These are phyloP conservation scores for Haematococcus sp. DNA, from an alignment of 139 green algal genomes.

Conservation along the genomic window DNA sequence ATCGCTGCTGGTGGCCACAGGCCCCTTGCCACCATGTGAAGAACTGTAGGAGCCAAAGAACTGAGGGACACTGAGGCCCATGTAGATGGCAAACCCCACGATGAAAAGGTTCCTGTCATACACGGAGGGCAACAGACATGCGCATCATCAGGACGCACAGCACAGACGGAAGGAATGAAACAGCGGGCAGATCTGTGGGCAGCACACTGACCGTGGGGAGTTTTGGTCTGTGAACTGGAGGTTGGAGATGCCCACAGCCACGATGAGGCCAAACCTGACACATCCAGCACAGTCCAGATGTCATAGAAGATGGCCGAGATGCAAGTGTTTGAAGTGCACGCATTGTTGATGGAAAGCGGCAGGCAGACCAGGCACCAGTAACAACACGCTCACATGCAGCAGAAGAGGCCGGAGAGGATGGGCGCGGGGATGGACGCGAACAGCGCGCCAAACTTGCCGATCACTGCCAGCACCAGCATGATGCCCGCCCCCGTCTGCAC, in stretches of 20 bases:
- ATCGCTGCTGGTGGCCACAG: too few relatives aligned
- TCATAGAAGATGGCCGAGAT: too few relatives aligned
- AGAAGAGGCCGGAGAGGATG: slow-evolving; percentile 66
- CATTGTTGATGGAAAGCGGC: too few relatives aligned
- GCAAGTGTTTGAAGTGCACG: too few relatives aligned
- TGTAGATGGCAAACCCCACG: slow-evolving; percentile 56
- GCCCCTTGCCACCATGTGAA: slow-evolving; percentile 15
- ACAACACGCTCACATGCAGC: slow-evolving; percentile 61
- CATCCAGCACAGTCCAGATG: too few relatives aligned
- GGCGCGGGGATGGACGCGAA: slow-evolving; percentile 63
- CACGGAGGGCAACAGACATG: too few relatives aligned
- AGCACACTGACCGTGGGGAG: background rate
- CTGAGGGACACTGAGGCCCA: slow-evolving; percentile 48
- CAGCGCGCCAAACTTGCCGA: slow-evolving; percentile 73
- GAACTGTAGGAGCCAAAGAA: slow-evolving; percentile 55
- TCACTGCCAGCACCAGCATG: slow-evolving; percentile 54
- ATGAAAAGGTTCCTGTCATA: slow-evolving; percentile 74
- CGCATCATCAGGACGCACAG: too few relatives aligned
- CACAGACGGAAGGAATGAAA: too few relatives aligned
- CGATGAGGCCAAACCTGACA: slow-evolving; percentile 54
- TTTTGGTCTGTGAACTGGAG: slow-evolving; percentile 52
- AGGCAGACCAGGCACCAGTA: too few relatives aligned
- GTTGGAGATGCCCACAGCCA: slow-evolving; percentile 41
- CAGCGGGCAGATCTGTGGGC: background rate
- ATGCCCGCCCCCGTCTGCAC: slow-evolving; percentile 52